Evolutionary conservation across 495 filamentous ascomycete species (phyloP).

Genomic region (Penicillium silybi): DNA sequence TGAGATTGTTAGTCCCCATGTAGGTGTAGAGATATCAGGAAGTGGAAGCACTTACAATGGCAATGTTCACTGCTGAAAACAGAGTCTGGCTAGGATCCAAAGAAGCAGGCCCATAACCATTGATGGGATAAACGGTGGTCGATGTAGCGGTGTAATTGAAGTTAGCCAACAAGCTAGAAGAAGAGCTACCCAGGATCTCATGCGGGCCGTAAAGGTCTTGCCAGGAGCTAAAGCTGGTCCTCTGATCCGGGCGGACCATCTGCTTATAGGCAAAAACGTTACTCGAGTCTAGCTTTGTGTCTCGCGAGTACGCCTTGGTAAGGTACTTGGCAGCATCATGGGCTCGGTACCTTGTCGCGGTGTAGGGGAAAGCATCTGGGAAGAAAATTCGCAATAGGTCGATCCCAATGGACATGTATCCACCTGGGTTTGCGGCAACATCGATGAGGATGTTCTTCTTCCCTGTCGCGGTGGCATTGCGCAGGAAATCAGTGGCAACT

Average conservation of each 20-base stretch:
- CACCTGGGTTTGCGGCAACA: conserved; percentile 52
- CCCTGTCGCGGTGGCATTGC: conserved; percentile 27
- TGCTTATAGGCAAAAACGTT: conserved; percentile 16
- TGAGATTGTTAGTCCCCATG: conserved; percentile 1
- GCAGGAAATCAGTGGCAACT: conserved; percentile 30
- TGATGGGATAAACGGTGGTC: conserved; percentile 27
- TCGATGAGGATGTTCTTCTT: conserved; percentile 54
- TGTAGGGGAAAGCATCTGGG: conserved; percentile 31
- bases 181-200: conserved; percentile 36
- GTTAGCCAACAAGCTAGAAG: conserved; percentile 45
- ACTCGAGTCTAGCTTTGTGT: conserved; percentile 10
- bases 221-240: conserved; percentile 48
- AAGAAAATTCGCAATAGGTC: conserved; percentile 36
- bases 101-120: conserved; percentile 34
- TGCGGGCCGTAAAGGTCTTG: conserved; percentile 49
- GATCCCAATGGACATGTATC: conserved; percentile 29
- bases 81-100: conserved; percentile 27
- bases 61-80: conserved; percentile 49
- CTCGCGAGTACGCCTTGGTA: conserved; percentile 31
- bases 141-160: conserved; percentile 46
- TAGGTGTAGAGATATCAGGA: background rate
- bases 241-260: conserved; percentile 25
- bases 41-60: conserved; percentile 27
- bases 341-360: conserved; percentile 40
- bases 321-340: conserved; percentile 39